Evolutionary conservation across 2,329 filamentous ascomycete species (phyloP), one percentile per base, ranked within the genome.

Genomic region (Fusarium siculi): DNA sequence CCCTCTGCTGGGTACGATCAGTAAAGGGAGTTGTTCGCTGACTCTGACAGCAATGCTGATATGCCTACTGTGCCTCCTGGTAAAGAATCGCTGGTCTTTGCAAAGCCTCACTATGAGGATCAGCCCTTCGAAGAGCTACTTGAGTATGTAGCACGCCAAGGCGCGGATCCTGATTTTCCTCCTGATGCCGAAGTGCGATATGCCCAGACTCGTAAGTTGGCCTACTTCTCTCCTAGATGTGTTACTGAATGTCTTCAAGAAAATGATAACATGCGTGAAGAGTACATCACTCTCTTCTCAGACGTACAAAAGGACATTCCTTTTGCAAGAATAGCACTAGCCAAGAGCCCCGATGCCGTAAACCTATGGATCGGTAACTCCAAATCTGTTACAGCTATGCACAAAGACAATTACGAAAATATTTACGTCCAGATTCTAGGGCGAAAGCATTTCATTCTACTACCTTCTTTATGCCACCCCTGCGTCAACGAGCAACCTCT

Each of bases 341-440:
- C 88, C 43, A 85, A 87, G 54, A 78, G 83, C 1, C 92, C 93
- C 0, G 93, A 96, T 71, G 93, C 93, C 19, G 88, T 94, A 69
- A 96, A 96, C 79, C 86, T 96, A 77, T 96, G 93, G 93, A 90
- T 96, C 55, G 93, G 93, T 60, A 93, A 93, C 81, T 89, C 89
- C 3, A 85, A 85, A 42, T 93, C 91, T 32, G 86, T 88, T 2
- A 95, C 93, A 0, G 91, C 92, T 1, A 81, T 95, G 60, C 94
- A 96, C 82, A 93, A 92, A 77, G 94, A 96, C 82, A 93, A 93
- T 76, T 96, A 95, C 80, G 93, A 96, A 80, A 96, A 96, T 79
- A 87, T 96, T 1, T 96, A 95, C 80, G 92, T 94, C 3, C 93
- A 96, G 77, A 81, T 96, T 19, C 80, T 90, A 2, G 94, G 93